phyloP scores from a whole-genome alignment of 2,329 filamentous ascomycete genomes.

The Fusarium coffeatum region DNA sequence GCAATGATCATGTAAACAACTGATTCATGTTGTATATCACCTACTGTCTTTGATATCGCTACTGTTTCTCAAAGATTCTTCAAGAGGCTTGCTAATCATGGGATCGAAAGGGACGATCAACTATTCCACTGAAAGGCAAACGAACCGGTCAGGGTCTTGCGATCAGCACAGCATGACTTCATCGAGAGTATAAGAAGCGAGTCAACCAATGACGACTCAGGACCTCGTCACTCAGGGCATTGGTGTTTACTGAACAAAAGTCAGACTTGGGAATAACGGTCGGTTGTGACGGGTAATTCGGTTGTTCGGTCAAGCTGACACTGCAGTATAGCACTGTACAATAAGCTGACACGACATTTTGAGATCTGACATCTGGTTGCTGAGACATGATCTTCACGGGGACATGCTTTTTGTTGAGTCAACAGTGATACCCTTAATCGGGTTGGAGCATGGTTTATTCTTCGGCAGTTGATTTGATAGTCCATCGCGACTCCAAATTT shows the following conservation, averaged over 20 bases:
- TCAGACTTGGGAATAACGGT: background rate
- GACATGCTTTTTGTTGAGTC: background rate
- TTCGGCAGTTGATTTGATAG: background rate
- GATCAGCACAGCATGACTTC: constrained; percentile 24
- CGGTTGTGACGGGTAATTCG: constrained; percentile 3
- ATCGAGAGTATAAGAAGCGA: background rate
- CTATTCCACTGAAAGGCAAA: background rate
- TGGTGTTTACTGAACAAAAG: background rate
- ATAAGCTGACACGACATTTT: background rate
- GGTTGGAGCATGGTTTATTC: background rate
- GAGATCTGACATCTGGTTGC: background rate
- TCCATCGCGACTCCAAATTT: background rate
- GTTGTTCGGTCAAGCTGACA: background rate
- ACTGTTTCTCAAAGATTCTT: background rate
- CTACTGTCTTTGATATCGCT: background rate
- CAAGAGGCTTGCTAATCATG: constrained; percentile 21
- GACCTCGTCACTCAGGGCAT: background rate
- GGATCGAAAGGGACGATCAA: constrained; percentile 13
- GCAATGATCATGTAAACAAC: constrained; percentile 19
- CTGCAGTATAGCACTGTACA: background rate
- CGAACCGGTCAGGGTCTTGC: constrained; percentile 1
- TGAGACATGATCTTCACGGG: background rate
- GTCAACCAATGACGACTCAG: background rate
- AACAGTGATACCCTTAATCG: background rate
- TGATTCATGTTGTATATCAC: constrained; percentile 16